Evolutionary conservation across 2,329 filamentous ascomycete genomes (phyloP).

Genomic region (Colletotrichum melonis): DNA sequence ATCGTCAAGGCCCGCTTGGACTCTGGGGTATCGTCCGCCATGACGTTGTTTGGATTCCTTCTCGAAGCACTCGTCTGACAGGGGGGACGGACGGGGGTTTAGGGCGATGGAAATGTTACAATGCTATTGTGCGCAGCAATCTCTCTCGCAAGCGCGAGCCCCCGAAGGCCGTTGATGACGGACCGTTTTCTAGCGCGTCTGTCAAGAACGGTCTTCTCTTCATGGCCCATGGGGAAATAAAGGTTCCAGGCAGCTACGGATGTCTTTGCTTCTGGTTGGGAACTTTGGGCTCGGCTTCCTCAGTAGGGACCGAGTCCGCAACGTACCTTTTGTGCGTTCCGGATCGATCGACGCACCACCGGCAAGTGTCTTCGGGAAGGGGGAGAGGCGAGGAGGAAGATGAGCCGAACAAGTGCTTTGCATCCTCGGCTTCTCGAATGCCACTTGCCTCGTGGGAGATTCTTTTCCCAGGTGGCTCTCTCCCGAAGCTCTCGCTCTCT

Average conservation of each 20-base stretch:
- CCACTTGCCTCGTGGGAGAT: background rate
- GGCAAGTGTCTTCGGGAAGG: background rate
- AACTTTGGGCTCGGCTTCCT: background rate
- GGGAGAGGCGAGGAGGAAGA: background rate
- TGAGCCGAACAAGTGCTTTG: background rate
- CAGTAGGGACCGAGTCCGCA: background rate
- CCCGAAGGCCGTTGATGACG: background rate
- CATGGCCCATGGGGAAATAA: background rate
- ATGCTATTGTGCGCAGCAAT: background rate
- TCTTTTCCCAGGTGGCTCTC: background rate
- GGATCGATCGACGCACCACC: background rate
- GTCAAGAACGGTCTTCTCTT: background rate
- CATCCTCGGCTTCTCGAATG: background rate
- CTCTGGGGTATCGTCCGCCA: conserved; percentile 5
- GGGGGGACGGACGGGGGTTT: background rate
- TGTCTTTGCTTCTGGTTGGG: background rate
- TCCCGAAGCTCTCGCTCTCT: background rate
- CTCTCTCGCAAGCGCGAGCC: background rate
- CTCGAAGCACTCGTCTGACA: background rate
- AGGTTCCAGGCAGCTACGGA: background rate
- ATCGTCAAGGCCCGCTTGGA: conserved; percentile 13
- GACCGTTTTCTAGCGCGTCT: background rate
- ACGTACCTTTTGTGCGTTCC: background rate
- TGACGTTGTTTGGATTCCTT: background rate
- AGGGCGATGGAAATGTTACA: background rate